A percentile compares a stretch with the other conserved stretches of the same genome.
phyloP scores from a whole-genome alignment of 495 filamentous ascomycete species.

The Xanthoparmelia taractica region DNA sequence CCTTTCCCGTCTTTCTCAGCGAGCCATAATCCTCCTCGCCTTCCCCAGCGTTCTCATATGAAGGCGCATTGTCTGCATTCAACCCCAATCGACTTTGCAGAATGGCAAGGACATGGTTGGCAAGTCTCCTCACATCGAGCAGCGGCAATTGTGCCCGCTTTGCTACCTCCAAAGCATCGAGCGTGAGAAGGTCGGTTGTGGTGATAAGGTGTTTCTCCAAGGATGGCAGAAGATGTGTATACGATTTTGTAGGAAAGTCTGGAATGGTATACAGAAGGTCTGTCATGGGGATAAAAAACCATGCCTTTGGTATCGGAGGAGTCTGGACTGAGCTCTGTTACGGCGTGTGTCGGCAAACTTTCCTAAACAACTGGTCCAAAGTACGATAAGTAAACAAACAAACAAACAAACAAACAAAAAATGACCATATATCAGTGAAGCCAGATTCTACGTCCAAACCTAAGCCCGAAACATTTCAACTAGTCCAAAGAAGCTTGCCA shows the following conservation, averaged over 20 bases:
- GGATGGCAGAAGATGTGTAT: constrained; percentile 66
- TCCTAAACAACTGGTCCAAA: constrained; percentile 17
- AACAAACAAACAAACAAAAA: no score
- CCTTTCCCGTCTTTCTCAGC: constrained; percentile 19
- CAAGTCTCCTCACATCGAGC: constrained; percentile 66
- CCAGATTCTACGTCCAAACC: no score
- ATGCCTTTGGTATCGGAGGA: neutral
- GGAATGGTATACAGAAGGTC: constrained; percentile 83
- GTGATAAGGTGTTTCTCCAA: constrained; percentile 69
- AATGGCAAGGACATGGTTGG: constrained; percentile 52
- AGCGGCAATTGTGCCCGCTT: constrained; percentile 78
- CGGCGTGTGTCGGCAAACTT: constrained; percentile 10
- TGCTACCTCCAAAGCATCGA: constrained; percentile 75
- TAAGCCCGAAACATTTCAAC: neutral
- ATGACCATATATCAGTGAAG: no score
- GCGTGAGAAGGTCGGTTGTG: constrained; percentile 75
- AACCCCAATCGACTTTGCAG: constrained; percentile 60
- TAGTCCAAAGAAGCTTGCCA: constrained; percentile 19
- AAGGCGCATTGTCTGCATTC: constrained; percentile 5
- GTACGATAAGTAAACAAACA: no score
- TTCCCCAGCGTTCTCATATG: constrained; percentile 10
- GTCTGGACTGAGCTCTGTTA: neutral
- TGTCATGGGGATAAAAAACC: constrained; percentile 50
- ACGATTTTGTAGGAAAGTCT: constrained; percentile 60
- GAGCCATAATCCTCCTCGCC: constrained; percentile 27